Base-by-base conservation (phyloP, 352 stramenopile genomes). In the Phytophthora constricta region DNA sequence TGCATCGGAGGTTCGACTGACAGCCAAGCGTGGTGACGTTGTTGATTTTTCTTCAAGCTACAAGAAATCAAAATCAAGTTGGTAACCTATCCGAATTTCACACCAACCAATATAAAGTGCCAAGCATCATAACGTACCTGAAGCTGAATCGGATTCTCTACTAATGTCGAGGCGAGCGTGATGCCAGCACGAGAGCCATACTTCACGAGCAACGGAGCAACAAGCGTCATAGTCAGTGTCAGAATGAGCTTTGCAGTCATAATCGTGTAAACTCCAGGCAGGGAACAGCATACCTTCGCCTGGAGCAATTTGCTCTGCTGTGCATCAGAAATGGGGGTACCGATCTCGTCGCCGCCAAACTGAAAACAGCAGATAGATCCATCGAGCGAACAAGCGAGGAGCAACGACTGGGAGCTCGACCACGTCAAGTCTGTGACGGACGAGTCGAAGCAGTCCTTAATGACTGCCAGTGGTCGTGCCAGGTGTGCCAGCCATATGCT, bases 401-500 rank as follows among this genome's bases (percentile, higher is more conserved):
- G 76, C 3, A 90, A 74, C 11, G 81, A 91, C 33, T 76, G 58
- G 7, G 75, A 60, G 9, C 67, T 82, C 1, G 80, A 84, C 89
- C 89, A 96, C 20, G 83, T 82, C 3, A 96, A 62, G 55, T 96
- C 89, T 9, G 87, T 95, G 46, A 96, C 89, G 1, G 83, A 85
- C 26, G 89, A 80, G 23, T 96, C 82, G 59, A 96, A 96, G 57
- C 89, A 95, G 64, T 92, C 80, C 42, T 91, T 91, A 52, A 96
- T 74, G 23, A 94, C 89, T 0, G 84, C 83, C 5, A 96, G 62
- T 8, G 89, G 89, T 2, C 89, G 83, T 28, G 86, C 73, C 34
- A 93, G 66, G 59, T 96, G 85, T 22, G 89, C 85, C 11, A 95
- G 70, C 89, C 89, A 96, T 37, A 96, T 90, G 49, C 85, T 96